phyloP scores from a whole-genome alignment of 2,329 filamentous ascomycete species.

The Byssochlamys sp. region DNA sequence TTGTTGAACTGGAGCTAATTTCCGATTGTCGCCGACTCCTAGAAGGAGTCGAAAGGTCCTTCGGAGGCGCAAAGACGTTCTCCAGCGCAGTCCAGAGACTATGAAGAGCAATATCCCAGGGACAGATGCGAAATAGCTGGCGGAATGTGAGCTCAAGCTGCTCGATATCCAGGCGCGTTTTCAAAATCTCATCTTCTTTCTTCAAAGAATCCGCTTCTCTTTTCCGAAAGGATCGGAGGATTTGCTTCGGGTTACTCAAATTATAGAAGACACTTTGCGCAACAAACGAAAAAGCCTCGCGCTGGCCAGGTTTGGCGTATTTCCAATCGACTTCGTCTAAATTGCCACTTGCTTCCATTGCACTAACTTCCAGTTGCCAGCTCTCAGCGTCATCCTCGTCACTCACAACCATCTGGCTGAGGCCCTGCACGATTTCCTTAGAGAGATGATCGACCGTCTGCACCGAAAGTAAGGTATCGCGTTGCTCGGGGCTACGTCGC shows the following conservation, averaged over 20 bases:
- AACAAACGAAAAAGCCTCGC: slow-evolving; percentile 31
- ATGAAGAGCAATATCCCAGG: slow-evolving; percentile 32
- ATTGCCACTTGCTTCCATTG: slow-evolving; percentile 26
- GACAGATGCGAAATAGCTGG: slow-evolving; percentile 28
- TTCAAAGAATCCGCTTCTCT: slow-evolving; percentile 6
- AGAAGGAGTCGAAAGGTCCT: slow-evolving; percentile 22
- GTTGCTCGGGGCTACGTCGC: slow-evolving; percentile 4
- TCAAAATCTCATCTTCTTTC: slow-evolving; percentile 1
- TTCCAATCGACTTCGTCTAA: slow-evolving; percentile 30
- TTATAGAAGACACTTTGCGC: slow-evolving; percentile 37
- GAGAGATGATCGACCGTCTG: slow-evolving; percentile 28
- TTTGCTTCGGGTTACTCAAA: slow-evolving; percentile 30
- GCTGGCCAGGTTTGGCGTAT: slow-evolving; percentile 28
- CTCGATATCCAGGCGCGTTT: slow-evolving; percentile 18
- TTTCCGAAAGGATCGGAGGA: slow-evolving; percentile 32
- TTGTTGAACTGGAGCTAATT: slow-evolving; percentile 17
- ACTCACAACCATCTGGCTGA: slow-evolving; percentile 27
- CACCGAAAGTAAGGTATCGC: slow-evolving; percentile 11
- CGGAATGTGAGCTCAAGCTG: slow-evolving; percentile 25
- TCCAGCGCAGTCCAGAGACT: slow-evolving; percentile 34
- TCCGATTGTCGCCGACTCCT: slow-evolving; percentile 23
- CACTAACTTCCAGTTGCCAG: slow-evolving; percentile 31
- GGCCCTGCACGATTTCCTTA: slow-evolving; percentile 27
- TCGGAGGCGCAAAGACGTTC: slow-evolving; percentile 30
- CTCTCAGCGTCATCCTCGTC: slow-evolving; percentile 27